These are phyloP conservation scores for Cryptococcus sp. DNA, from an alignment of 1,284 basidiomycete species.

Conservation along the genomic window DNA sequence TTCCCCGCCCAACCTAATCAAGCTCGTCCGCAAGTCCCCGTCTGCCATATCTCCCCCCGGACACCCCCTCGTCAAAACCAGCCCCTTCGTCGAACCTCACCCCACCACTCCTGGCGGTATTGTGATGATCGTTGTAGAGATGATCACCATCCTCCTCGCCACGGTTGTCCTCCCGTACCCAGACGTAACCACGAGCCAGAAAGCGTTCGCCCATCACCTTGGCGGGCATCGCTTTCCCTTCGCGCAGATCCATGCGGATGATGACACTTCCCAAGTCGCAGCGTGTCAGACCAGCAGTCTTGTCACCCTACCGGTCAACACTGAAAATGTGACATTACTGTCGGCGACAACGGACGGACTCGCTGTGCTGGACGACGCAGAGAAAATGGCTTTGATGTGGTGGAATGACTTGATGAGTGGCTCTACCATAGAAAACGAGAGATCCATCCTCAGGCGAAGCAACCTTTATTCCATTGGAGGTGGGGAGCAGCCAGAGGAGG, in stretches of 20 bases:
- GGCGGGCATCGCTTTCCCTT: slow-evolving; percentile 8
- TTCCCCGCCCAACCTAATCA: slow-evolving; percentile 32
- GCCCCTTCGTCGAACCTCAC: slow-evolving; percentile 31
- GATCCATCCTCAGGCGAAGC: slow-evolving; percentile 9
- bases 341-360: slow-evolving; percentile 13
- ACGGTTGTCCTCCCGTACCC: slow-evolving; percentile 26
- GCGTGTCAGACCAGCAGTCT: slow-evolving; percentile 27
- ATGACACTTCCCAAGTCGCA: slow-evolving; percentile 18
- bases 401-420: slow-evolving; percentile 40
- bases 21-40: slow-evolving; percentile 28
- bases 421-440: slow-evolving; percentile 10
- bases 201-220: slow-evolving; percentile 22
- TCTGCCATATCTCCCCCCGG: slow-evolving; percentile 14
- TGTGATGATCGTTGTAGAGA: slow-evolving; percentile 36
- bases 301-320: slow-evolving; percentile 15
- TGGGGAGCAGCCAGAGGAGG: slow-evolving; percentile 32
- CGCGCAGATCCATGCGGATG: slow-evolving; percentile 2
- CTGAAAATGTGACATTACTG: slow-evolving; percentile 4
- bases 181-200: slow-evolving; percentile 10
- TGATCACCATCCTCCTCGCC: slow-evolving; percentile 36
- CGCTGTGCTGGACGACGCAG: slow-evolving; percentile 21
- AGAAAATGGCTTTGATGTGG: slow-evolving; percentile 30
- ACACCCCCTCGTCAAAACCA: background rate
- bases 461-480: slow-evolving; percentile 28
- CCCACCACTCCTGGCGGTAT: slow-evolving; percentile 31